A percentile compares a stretch with the other conserved stretches of the same genome.
Conservation (phyloP, 805 yeast species). For the Alloascoidea africana region DNA sequence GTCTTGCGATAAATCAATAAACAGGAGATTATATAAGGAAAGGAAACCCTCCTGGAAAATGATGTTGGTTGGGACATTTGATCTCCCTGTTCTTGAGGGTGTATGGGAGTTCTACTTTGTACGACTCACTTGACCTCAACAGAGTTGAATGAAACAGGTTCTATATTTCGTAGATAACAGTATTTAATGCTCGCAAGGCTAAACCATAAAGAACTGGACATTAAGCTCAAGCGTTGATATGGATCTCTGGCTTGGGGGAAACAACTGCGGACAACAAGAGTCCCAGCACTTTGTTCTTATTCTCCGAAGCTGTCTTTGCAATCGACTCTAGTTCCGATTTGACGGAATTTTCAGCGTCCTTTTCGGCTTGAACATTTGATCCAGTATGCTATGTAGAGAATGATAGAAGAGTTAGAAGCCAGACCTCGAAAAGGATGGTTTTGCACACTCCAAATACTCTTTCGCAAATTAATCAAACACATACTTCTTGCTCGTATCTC, state of each 20-base stretch:
- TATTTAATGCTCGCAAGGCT: too few species aligned
- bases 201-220: constrained; percentile 1
- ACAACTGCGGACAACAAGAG: constrained; percentile 68
- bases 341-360: constrained; percentile 64
- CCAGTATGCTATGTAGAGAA: constrained; percentile 36
- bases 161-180: too few species aligned
- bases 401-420: neutral
- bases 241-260: constrained; percentile 70
- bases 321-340: constrained; percentile 57
- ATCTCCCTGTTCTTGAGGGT: too few species aligned
- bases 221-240: constrained; percentile 48
- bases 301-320: constrained; percentile 42
- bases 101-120: too few species aligned
- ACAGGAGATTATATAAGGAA: too few species aligned
- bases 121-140: too few species aligned
- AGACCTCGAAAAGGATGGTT: neutral
- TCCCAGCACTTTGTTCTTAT: constrained; percentile 55
- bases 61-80: too few species aligned
- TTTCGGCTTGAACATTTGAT: constrained; percentile 59
- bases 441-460: too few species aligned
- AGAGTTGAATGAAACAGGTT: too few species aligned
- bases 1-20: too few species aligned
- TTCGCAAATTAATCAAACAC: constrained; percentile 7
- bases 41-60: too few species aligned
- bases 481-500: constrained; percentile 44